A percentile compares a stretch with the other conserved stretches of the same genome.
phyloP scores from a whole-genome alignment of 306 rosid species.

The Cotoneaster glaucophyllus region DNA sequence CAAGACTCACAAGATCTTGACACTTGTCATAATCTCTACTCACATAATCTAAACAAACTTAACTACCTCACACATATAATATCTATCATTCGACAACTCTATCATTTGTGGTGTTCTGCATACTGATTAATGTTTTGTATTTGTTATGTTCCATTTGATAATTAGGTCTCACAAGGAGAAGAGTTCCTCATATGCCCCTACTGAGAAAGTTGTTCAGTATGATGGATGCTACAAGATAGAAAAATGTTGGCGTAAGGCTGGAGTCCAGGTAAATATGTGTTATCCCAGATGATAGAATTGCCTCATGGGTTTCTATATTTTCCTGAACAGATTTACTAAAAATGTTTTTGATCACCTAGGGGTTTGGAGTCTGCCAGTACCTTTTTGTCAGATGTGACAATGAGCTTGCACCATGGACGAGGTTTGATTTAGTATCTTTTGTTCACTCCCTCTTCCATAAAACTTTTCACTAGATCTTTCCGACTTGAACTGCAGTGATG shows the following conservation, averaged over 20 bases:
- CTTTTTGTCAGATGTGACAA: constrained; percentile 72
- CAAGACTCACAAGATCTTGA: too few species aligned
- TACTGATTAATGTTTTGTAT: neutral
- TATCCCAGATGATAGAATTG: neutral
- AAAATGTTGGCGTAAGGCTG: constrained; percentile 78
- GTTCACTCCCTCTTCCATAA: neutral
- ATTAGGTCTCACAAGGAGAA: constrained; percentile 73
- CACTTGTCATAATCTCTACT: too few species aligned
- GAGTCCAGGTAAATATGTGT: constrained; percentile 44
- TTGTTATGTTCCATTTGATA: neutral
- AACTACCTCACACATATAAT: too few species aligned
- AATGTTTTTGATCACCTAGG: constrained; percentile 26
- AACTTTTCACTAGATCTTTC: neutral
- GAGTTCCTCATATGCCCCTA: constrained; percentile 74
- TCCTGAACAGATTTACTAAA: constrained; percentile 6
- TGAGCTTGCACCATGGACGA: constrained; percentile 78
- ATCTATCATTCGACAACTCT: neutral
- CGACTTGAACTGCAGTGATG: constrained; percentile 41
- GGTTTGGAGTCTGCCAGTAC: constrained; percentile 64
- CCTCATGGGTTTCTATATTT: neutral
- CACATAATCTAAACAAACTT: too few species aligned
- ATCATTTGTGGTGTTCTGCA: neutral
- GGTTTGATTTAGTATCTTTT: constrained; percentile 26
- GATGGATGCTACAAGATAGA: constrained; percentile 86
- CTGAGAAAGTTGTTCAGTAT: constrained; percentile 59